These are phyloP conservation scores for Ogataea parapolymorpha DNA, from an alignment of 805 yeast species.

Conservation along the genomic window DNA sequence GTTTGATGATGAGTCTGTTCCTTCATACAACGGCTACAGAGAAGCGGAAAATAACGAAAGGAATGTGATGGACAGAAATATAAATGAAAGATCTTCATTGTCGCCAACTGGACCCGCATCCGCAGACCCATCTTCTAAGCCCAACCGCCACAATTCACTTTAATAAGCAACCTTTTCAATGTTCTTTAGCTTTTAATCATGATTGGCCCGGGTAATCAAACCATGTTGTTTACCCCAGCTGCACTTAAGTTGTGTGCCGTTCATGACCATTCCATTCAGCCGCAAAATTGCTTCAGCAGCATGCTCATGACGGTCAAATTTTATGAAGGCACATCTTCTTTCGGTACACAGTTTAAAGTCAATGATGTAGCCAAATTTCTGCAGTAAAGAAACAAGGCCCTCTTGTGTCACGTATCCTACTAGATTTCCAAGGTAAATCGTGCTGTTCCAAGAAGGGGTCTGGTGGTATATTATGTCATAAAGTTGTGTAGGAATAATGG, in stretches of 20 bases:
- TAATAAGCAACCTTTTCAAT: conserved; percentile 1
- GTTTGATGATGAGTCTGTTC: conserved; percentile 2
- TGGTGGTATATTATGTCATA: conserved; percentile 32
- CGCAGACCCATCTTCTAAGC: neutral
- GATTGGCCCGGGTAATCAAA: neutral
- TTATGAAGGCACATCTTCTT: conserved; percentile 84
- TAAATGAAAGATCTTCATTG: neutral
- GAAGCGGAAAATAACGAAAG: neutral
- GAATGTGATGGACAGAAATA: neutral
- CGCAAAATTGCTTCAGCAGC: conserved; percentile 88
- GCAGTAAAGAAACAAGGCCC: conserved; percentile 70
- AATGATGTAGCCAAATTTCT: conserved; percentile 77
- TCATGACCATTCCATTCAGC: conserved; percentile 63
- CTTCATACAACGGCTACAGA: neutral
- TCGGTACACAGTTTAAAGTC: conserved; percentile 80
- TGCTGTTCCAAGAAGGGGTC: conserved; percentile 79
- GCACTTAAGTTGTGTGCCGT: conserved; percentile 75
- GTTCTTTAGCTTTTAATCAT: conserved; percentile 20
- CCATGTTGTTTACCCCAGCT: conserved; percentile 73
- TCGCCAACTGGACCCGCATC: neutral
- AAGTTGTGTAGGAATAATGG: no score
- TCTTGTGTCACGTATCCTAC: conserved; percentile 72
- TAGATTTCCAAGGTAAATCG: conserved; percentile 83
- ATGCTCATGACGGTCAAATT: conserved; percentile 80
- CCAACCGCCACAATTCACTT: conserved; percentile 5